phyloP scores from a whole-genome alignment of 1,284 basidiomycete genomes.

The Fomitopsis betulina region DNA sequence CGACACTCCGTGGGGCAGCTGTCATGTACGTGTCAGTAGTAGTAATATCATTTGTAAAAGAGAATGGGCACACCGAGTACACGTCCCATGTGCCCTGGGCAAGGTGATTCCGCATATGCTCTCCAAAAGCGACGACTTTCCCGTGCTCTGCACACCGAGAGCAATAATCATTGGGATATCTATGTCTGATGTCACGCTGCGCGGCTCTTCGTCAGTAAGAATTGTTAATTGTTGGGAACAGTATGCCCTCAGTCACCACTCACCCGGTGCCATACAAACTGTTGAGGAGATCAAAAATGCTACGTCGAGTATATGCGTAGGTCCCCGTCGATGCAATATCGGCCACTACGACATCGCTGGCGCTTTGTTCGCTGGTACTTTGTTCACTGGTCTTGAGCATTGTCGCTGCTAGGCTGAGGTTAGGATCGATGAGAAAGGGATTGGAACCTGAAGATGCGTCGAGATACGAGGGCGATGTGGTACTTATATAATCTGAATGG shows the following conservation, averaged over 20 bases:
- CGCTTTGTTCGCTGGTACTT: too few relatives aligned
- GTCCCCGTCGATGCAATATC: too few relatives aligned
- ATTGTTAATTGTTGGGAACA: not conserved
- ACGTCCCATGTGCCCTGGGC: constrained; percentile 60
- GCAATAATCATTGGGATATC: constrained; percentile 66
- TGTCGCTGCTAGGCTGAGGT: too few relatives aligned
- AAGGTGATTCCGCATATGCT: constrained; percentile 68
- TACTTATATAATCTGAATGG: too few relatives aligned
- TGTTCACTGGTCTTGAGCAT: too few relatives aligned
- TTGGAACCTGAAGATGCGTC: too few relatives aligned
- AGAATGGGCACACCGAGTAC: constrained; percentile 45
- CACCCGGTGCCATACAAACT: constrained; percentile 55
- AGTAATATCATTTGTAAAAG: too few relatives aligned
- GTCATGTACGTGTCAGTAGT: too few relatives aligned
- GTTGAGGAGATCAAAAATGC: constrained; percentile 49
- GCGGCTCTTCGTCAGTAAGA: constrained; percentile 1
- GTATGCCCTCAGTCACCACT: not conserved
- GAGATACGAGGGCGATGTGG: too few relatives aligned
- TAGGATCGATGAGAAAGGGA: too few relatives aligned
- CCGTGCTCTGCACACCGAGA: constrained; percentile 42
- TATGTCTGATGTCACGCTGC: constrained; percentile 58
- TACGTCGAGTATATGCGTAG: constrained; percentile 24
- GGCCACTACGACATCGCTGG: too few relatives aligned
- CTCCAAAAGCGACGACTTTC: constrained; percentile 74
- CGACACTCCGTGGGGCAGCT: constrained; percentile 75